Conservation (phyloP, 805 yeast genomes). For the Metschnikowia kunwiensis region DNA sequence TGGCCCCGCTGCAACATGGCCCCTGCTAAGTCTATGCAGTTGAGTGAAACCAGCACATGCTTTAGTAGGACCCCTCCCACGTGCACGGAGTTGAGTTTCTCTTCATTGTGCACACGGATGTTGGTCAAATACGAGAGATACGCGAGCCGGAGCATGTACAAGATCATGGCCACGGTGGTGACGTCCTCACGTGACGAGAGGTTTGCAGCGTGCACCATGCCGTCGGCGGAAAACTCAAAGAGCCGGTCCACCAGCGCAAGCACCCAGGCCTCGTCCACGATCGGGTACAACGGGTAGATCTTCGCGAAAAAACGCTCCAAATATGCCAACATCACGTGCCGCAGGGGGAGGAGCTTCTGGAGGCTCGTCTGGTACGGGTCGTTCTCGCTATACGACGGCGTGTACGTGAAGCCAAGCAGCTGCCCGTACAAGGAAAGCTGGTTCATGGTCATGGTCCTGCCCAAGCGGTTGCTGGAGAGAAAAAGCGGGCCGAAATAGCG, state of each 20-base stretch:
- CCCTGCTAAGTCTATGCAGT: constrained; percentile 16
- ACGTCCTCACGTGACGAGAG: constrained; percentile 15
- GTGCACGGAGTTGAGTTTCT: constrained; percentile 6
- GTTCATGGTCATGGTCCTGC: constrained; percentile 6
- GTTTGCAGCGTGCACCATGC: constrained; percentile 8
- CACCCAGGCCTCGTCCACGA: constrained; percentile 17
- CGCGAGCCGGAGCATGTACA: constrained; percentile 19
- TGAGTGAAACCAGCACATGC: constrained; percentile 17
- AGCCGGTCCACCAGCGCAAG: constrained; percentile 6
- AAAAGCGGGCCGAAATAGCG: constrained; percentile 10
- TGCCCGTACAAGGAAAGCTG: constrained; percentile 16
- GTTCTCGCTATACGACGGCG: constrained; percentile 7
- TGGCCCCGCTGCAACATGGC: constrained; percentile 15
- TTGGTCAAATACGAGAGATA: constrained; percentile 18
- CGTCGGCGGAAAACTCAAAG: constrained; percentile 8
- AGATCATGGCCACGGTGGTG: constrained; percentile 13
- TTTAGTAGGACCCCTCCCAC: constrained; percentile 9
- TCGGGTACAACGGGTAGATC: constrained; percentile 18
- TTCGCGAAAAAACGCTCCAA: constrained; percentile 15
- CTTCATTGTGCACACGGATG: constrained; percentile 12
- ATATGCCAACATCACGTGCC: constrained; percentile 10
- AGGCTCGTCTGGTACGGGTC: constrained; percentile 12
- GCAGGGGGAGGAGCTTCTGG: constrained; percentile 13
- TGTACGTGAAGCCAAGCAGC: constrained; percentile 12
- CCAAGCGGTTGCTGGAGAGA: constrained; percentile 8